These are phyloP conservation scores for Monilinia vaccinii-corymbosi DNA, from an alignment of 2,329 filamentous ascomycete species.

Conservation along the genomic window DNA sequence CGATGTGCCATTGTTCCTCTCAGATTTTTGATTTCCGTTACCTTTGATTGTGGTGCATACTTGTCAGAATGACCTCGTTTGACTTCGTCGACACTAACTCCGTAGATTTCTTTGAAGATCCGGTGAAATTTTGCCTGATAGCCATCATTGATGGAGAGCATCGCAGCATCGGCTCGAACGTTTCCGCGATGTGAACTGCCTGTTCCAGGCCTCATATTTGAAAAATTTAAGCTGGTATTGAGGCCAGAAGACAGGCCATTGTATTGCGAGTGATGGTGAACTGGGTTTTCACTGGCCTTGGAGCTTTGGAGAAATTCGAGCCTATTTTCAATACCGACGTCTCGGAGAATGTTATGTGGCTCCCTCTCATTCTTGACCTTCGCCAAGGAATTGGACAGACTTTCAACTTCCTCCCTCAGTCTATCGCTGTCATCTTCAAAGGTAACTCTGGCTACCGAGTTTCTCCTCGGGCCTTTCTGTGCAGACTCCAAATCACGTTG, in stretches of 20 bases:
- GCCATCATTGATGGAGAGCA: background rate
- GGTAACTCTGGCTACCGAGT: background rate
- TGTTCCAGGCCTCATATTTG: too few relatives aligned
- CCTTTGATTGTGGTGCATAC: background rate
- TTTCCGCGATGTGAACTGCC: background rate
- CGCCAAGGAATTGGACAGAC: background rate
- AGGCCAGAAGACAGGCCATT: background rate
- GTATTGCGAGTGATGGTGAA: background rate
- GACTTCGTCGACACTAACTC: background rate
- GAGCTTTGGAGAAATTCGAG: background rate
- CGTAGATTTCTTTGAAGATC: background rate
- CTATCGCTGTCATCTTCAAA: background rate
- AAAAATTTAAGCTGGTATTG: background rate
- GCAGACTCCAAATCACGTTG: background rate
- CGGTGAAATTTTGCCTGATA: background rate
- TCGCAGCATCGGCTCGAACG: background rate
- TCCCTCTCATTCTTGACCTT: background rate
- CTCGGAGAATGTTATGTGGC: background rate
- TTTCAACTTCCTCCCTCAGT: background rate
- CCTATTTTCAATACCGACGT: background rate
- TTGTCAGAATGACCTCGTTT: background rate
- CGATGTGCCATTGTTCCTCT: background rate
- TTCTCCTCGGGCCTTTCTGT: background rate
- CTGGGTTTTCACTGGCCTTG: background rate
- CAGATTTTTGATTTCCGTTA: background rate